Evolutionary conservation across 2,329 filamentous ascomycete genomes (phyloP), one percentile per base, ranked within the genome.

Genomic region (Polychaeton citri): DNA sequence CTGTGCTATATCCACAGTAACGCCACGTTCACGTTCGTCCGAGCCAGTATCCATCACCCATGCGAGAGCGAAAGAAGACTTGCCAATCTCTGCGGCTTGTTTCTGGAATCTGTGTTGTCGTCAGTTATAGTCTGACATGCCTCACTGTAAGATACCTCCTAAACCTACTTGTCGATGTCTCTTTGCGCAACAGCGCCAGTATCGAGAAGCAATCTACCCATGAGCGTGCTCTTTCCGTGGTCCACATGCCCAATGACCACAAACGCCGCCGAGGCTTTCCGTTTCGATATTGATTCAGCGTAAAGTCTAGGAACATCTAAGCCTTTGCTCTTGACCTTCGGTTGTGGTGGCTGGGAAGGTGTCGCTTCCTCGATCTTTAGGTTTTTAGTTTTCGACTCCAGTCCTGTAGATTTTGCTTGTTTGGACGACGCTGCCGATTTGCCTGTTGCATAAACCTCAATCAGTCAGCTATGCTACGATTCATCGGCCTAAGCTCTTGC

Each of bases 1-100:
- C 13, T 82, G 93, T 6, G 90, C 88, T 51, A 96, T 90, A 54
- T 98, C 90, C 33, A 98, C 94, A 1, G 90, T 98, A 6, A 98
- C 85, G 31, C 90, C 90, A 39, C 87, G 76, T 39, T 76, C 78
- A 43, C 90, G 74, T 58, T 98, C 90, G 53, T 98, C 90, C 0
- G 77, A 76, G 15, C 85, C 79, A 56, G 94, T 83, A 55, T 98
- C 90, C 60, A 98, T 73, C 2, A 98, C 85, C 90, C 90, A 98
- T 1, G 92, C 90, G 16, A 98, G 71, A 9, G 88, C 88, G 60
- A 98, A 98, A 0, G 90, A 96, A 2, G 83, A 79, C 58, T 98
- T 98, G 4, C 90, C 90, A 26, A 93, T 81, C 40, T 78, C 84
- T 48, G 93, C 81, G 1, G 90, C 88, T 61, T 95, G 87, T 56